A percentile compares a stretch with the other conserved stretches of the same genome.
phyloP scores from a whole-genome alignment of 2,329 filamentous ascomycete species.

The Colletotrichum lupini region DNA sequence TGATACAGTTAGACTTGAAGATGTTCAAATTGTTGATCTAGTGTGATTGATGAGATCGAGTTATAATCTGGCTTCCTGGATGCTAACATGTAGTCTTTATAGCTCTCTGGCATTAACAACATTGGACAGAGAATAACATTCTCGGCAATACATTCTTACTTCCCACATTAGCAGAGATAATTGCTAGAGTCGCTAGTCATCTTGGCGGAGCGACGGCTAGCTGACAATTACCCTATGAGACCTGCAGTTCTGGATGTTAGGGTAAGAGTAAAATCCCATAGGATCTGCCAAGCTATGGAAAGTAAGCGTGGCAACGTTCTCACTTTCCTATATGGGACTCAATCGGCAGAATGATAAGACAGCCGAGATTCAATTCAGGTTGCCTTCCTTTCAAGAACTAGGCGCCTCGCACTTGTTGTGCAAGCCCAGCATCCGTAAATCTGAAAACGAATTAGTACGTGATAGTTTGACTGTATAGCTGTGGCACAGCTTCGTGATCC shows the following conservation, averaged over 20 bases:
- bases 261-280: not conserved
- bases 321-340: slow-evolving; percentile 2
- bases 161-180: not conserved
- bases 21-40: not conserved
- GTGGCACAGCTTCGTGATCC: not conserved
- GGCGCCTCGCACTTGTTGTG: not conserved
- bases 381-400: slow-evolving; percentile 11
- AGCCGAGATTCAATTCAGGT: no score
- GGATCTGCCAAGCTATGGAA: slow-evolving; percentile 10
- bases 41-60: not conserved
- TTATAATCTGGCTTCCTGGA: no score
- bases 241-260: not conserved
- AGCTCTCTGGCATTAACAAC: not conserved
- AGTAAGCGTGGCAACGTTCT: not conserved
- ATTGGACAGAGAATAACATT: not conserved
- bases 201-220: not conserved
- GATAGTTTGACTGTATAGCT: not conserved
- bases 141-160: no score
- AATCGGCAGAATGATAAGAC: not conserved
- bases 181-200: not conserved
- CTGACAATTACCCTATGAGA: not conserved
- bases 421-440: not conserved
- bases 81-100: not conserved
- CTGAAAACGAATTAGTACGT: not conserved
- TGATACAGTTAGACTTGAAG: not conserved